Evolutionary conservation across 2,329 filamentous ascomycete genomes (phyloP).

Genomic region (Calonectria pauciramosa): DNA sequence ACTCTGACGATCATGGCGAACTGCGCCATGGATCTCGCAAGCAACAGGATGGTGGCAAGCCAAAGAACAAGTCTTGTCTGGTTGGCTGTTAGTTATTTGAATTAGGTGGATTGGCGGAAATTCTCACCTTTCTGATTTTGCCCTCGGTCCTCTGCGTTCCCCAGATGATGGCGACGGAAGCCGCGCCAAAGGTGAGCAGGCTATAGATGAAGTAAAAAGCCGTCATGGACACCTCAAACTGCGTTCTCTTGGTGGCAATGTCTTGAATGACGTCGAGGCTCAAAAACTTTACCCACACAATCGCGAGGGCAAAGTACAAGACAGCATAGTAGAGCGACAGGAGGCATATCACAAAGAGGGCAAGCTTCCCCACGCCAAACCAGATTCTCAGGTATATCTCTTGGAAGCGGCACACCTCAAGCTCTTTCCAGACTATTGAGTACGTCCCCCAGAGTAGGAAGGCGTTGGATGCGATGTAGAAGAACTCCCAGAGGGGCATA

Average conservation of each 20-base stretch:
- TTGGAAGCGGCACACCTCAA: conserved; percentile 4
- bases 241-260: conserved; percentile 24
- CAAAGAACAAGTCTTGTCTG: conserved; percentile 6
- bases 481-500: conserved; percentile 23
- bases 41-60: conserved; percentile 15
- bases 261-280: conserved; percentile 26
- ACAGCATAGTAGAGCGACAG: conserved; percentile 29
- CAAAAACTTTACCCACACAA: conserved; percentile 29
- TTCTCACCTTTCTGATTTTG: conserved; percentile 9
- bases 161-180: conserved; percentile 16
- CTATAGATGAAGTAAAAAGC: conserved; percentile 26
- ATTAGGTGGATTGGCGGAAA: not conserved
- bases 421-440: conserved; percentile 19
- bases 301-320: conserved; percentile 18
- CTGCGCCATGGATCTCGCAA: conserved; percentile 10
- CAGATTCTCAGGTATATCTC: not conserved
- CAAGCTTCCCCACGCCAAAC: conserved; percentile 22
- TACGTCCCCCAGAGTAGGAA: conserved; percentile 31
- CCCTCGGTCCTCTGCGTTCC: conserved; percentile 5
- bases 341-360: conserved; percentile 20
- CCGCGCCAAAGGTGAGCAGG: conserved; percentile 14
- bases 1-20: conserved; percentile 11
- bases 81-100: not conserved
- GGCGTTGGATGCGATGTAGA: conserved; percentile 23
- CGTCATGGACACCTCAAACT: conserved; percentile 27